Percentiles rank a stretch among this genome's conserved stretches.
Evolutionary conservation across 305 asterid species (phyloP).

Genomic region (Solanum chacoense): DNA sequence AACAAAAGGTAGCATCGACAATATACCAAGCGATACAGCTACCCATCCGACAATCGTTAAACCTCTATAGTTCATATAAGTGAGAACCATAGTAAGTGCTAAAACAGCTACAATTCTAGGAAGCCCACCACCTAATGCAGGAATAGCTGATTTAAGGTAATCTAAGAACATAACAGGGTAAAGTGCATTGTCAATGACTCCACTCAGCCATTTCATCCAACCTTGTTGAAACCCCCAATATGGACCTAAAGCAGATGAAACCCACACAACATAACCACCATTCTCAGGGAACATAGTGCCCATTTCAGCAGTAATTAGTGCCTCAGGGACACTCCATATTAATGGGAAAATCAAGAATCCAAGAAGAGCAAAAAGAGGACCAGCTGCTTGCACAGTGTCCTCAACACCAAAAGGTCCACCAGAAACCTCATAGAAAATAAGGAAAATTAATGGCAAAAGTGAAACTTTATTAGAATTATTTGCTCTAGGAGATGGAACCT

Average conservation of each 20-base stretch:
- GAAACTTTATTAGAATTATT: slow-evolving; percentile 29
- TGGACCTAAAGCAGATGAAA: slow-evolving; percentile 72
- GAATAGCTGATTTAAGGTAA: slow-evolving; percentile 59
- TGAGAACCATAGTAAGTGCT: slow-evolving; percentile 36
- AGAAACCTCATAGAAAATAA: slow-evolving; percentile 82
- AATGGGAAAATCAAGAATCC: slow-evolving; percentile 66
- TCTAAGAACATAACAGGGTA: slow-evolving; percentile 71
- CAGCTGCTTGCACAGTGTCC: slow-evolving; percentile 68
- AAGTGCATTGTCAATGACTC: slow-evolving; percentile 75
- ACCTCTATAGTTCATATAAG: slow-evolving; percentile 71
- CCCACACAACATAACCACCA: slow-evolving; percentile 90
- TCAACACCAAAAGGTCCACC: slow-evolving; percentile 90
- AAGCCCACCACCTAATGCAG: slow-evolving; percentile 52
- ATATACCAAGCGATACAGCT: slow-evolving; percentile 53
- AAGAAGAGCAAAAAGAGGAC: slow-evolving; percentile 63
- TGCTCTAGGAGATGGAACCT: background rate
- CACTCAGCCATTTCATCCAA: slow-evolving; percentile 87
- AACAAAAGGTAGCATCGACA: slow-evolving; percentile 61
- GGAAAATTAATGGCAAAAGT: slow-evolving; percentile 58
- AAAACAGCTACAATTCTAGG: slow-evolving; percentile 50
- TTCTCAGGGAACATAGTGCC: slow-evolving; percentile 86
- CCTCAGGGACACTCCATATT: slow-evolving; percentile 84
- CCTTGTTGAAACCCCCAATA: slow-evolving; percentile 88
- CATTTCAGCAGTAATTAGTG: slow-evolving; percentile 79
- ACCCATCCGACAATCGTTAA: slow-evolving; percentile 69